Evolutionary conservation across 2,329 filamentous ascomycete species (phyloP), one percentile per base, ranked within the genome.

Genomic region (Aspergillus floridensis): DNA sequence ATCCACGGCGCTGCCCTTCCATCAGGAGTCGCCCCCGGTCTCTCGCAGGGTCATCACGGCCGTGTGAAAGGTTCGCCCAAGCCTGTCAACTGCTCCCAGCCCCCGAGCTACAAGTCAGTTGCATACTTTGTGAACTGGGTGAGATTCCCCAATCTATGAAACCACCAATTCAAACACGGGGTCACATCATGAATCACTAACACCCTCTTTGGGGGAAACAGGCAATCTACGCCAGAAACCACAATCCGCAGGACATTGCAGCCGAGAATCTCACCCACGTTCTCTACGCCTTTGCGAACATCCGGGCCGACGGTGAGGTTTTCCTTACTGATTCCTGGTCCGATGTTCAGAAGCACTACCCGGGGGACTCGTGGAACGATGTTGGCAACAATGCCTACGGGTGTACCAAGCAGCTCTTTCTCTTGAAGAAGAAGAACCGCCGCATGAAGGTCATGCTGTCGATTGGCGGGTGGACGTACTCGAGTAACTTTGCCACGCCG

Each of bases 231-330:
- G 91, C 81, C 44, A 87, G 93, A 57, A 89, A 93, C 68, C 89
- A 95, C 72, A 84, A 87, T n/a, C 92, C 93, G 0, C 89, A 96
- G 71, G 87, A 96, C 71, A 83, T 98, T 5, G 90, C 91, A 0
- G 86, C 83, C 3, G 85, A 92, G 57, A 89, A 91, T 58, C 84
- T 97, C 47, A 98, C 93, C 0, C 93, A 98, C 71, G 78, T 98
- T 4, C 85, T 97, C 16, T 97, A 97, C 69, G 84, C 93, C 16
- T 98, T 98, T 77, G 93, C 91, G 70, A 96, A 97, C 72, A 85
- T 96, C 59, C 84, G 86, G 4, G 82, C 87, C 2, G 90, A 93
- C 32, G 93, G 93, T 53, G 91, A 96, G 76, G 92, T 96, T 75
- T 89, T 82, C 69, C 79, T 91, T 7, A 88, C 85, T 1, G 90